Base-by-base conservation (phyloP, 257 asterid species). In the Solanum ahanhuiri region DNA sequence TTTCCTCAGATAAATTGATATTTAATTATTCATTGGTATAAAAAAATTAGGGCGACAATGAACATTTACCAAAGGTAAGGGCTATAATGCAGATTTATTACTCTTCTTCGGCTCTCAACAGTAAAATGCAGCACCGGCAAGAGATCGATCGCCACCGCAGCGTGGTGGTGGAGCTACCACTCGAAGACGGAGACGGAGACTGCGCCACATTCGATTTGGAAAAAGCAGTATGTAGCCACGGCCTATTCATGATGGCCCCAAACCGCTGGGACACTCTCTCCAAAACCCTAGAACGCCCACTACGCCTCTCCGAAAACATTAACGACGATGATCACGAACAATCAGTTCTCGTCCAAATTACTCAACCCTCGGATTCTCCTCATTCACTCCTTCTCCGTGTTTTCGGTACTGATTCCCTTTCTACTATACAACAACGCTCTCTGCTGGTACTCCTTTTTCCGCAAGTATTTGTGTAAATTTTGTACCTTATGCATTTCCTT, bases 171-270 rank as follows among this genome's bases (percentile, higher is more conserved):
- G 93, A 91, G 92, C 91, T 95, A 76, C 91, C 89, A 58, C 93
- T 95, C 9, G 90, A 0, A 14, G 35, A 28, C 85, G 90, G 91
- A 71, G 93, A 85, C 86, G 91, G 89, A 28, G 41, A 1, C 67
- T 91, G 91, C 9, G 75, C 86, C 31, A 82, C 90, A 23, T 94
- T 93, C 88, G 85, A 84, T 84, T 83, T 95, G 41, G 97, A 91
- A 63, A 94, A 91, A 89, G 94, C 95, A 23, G 96, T 95, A 8
- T 95, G 98, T 88, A 95, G 98, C 92, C 95, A 94, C 82, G 98
- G 98, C 2, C 85, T 96, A 9, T 96, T 96, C 90, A 96, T 96
- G 98, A 96, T 93, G 98, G 96, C 98, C 45, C 98, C 98, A 72
- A 96, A 96, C 77, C 91, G 84, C 63, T 96, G 98, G 98, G 96